These are phyloP conservation scores for Claviceps capensis DNA, from an alignment of 2,329 filamentous ascomycete genomes.

Conservation along the genomic window DNA sequence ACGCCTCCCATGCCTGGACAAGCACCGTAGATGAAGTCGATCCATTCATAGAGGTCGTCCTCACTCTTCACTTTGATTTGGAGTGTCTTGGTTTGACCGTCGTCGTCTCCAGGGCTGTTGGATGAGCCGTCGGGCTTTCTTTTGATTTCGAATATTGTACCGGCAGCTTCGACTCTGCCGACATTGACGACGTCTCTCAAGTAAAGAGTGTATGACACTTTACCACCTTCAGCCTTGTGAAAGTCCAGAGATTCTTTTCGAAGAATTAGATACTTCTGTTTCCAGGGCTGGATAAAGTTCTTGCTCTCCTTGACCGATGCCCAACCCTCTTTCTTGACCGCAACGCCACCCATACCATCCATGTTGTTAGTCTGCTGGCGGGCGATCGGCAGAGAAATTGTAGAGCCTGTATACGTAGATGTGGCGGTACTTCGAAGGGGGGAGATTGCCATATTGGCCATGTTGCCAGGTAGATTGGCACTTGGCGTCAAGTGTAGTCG, in stretches of 20 bases:
- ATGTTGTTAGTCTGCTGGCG: slow-evolving; percentile 47
- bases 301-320: slow-evolving; percentile 83
- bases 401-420: slow-evolving; percentile 56
- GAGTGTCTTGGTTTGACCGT: slow-evolving; percentile 68
- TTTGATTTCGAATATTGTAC: slow-evolving; percentile 89
- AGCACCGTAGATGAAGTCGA: slow-evolving; percentile 92
- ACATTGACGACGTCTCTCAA: slow-evolving; percentile 84
- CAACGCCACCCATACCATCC: slow-evolving; percentile 52
- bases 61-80: slow-evolving; percentile 91
- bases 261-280: slow-evolving; percentile 81
- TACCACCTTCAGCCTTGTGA: slow-evolving; percentile 79
- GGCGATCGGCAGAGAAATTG: slow-evolving; percentile 57
- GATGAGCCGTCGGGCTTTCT: slow-evolving; percentile 55
- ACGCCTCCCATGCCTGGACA: slow-evolving; percentile 97
- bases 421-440: slow-evolving; percentile 53
- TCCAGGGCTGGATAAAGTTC: slow-evolving; percentile 74
- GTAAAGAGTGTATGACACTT: slow-evolving; percentile 72
- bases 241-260: slow-evolving; percentile 91
- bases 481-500: slow-evolving; percentile 69
- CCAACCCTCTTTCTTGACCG: slow-evolving; percentile 69
- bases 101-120: slow-evolving; percentile 61
- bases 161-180: slow-evolving; percentile 77
- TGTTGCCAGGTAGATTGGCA: slow-evolving; percentile 61
- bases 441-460: slow-evolving; percentile 65
- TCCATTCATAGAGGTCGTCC: slow-evolving; percentile 97